A percentile compares a stretch with the other conserved stretches of the same genome.
These are phyloP conservation scores for Rhynchosporium secalis DNA, from an alignment of 2,329 filamentous ascomycete species.

Conservation along the genomic window DNA sequence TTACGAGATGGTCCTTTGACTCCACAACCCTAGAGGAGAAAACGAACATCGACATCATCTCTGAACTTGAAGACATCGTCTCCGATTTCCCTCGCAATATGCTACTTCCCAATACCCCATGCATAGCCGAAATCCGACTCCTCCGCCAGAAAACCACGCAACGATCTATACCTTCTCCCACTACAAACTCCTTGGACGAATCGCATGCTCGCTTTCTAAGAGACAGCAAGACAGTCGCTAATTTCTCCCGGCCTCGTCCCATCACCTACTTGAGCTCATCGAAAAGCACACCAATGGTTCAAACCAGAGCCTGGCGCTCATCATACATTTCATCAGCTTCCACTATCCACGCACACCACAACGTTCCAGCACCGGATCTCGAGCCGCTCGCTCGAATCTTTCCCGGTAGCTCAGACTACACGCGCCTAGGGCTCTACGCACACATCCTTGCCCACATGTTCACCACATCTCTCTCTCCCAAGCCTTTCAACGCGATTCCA, in stretches of 20 bases:
- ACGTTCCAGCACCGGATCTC: constrained; percentile 22
- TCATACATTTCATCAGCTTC: constrained; percentile 5
- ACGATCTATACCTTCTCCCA: neutral
- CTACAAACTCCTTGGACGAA: neutral
- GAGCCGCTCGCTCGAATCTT: constrained; percentile 33
- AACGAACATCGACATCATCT: constrained; percentile 15
- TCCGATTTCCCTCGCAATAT: constrained; percentile 30
- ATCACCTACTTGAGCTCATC: neutral
- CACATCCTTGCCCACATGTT: constrained; percentile 35
- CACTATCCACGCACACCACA: constrained; percentile 8
- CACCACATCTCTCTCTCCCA: constrained; percentile 19
- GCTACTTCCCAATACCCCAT: constrained; percentile 27
- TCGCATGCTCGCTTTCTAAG: too few species aligned
- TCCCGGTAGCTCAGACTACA: constrained; percentile 27
- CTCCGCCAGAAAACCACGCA: neutral
- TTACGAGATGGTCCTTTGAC: neutral
- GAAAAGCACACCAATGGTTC: constrained; percentile 5
- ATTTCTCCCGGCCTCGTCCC: constrained; percentile 2
- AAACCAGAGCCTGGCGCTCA: neutral
- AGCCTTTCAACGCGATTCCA: neutral
- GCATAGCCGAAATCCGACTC: constrained; percentile 28
- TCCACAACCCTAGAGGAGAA: neutral
- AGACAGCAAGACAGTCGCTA: neutral
- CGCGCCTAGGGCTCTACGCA: constrained; percentile 33
- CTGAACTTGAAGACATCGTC: constrained; percentile 26